Conservation (phyloP, 2,329 filamentous ascomycete genomes). For the Fusarium cyanostomum region DNA sequence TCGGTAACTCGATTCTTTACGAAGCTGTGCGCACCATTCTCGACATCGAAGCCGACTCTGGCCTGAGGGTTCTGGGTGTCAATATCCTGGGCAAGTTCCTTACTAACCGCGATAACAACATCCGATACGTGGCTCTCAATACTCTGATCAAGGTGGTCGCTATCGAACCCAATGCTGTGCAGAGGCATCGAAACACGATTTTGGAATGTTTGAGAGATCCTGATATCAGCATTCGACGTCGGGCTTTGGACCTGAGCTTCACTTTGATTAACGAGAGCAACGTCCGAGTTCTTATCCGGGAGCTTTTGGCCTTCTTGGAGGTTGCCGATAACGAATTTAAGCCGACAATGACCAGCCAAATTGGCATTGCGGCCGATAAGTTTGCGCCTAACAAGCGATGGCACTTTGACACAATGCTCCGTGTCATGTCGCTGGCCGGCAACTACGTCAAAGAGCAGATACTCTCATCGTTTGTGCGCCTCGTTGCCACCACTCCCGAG, state of each 20-base stretch:
- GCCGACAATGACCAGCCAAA: slow-evolving; percentile 97
- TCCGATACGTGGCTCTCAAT: slow-evolving; percentile 96
- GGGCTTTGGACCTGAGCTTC: slow-evolving; percentile 97
- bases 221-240: slow-evolving; percentile 95
- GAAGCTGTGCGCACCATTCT: slow-evolving; percentile 97
- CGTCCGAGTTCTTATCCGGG: slow-evolving; percentile 90
- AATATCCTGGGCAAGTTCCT: slow-evolving; percentile 99
- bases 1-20: slow-evolving; percentile 97
- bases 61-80: slow-evolving; percentile 90
- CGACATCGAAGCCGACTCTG: slow-evolving; percentile 97
- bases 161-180: slow-evolving; percentile 96
- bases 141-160: slow-evolving; percentile 98
- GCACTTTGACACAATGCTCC: slow-evolving; percentile 98
- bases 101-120: slow-evolving; percentile 99
- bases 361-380: slow-evolving; percentile 94
- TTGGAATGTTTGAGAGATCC: slow-evolving; percentile 95
- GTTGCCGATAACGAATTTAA: slow-evolving; percentile 99
- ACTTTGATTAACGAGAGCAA: slow-evolving; percentile 98
- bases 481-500: slow-evolving; percentile 94
- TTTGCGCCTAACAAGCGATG: slow-evolving; percentile 97
- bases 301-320: slow-evolving; percentile 93
- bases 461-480: slow-evolving; percentile 91
- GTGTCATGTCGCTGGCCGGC: slow-evolving; percentile 90
- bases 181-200: slow-evolving; percentile 96
- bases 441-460: slow-evolving; percentile 99